Evolutionary conservation across 1,284 basidiomycete genomes (phyloP).

Genomic region (Sporisorium exsertum): DNA sequence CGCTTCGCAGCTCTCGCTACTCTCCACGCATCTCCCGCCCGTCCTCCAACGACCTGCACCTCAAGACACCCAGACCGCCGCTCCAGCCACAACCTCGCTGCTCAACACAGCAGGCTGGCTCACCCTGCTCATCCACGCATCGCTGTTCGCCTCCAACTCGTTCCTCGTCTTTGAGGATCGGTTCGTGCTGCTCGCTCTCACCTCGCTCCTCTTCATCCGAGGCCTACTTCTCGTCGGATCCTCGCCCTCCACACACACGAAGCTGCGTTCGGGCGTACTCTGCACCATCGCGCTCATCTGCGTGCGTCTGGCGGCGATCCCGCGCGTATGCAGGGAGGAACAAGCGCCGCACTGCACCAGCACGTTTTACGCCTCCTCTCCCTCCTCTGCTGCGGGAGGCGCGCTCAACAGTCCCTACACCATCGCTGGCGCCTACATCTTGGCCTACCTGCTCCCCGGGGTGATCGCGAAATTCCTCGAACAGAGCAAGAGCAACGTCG

Average conservation of each 20-base stretch:
- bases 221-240: constrained; percentile 24
- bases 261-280: constrained; percentile 81
- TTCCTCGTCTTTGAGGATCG: constrained; percentile 96
- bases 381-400: constrained; percentile 1
- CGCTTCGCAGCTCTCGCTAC: constrained; percentile 19
- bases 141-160: constrained; percentile 76
- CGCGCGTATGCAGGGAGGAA: constrained; percentile 91
- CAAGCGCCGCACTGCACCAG: constrained; percentile 84
- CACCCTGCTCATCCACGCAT: constrained; percentile 45
- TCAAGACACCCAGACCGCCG: neutral
- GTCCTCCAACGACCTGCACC: neutral
- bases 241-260: constrained; percentile 73
- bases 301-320: constrained; percentile 80
- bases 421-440: constrained; percentile 47
- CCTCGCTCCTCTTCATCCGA: constrained; percentile 67
- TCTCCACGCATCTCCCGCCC: neutral
- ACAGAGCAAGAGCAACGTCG: constrained; percentile 50
- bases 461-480: constrained; percentile 39
- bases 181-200: constrained; percentile 73
- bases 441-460: constrained; percentile 46
- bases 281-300: constrained; percentile 78
- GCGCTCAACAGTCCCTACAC: constrained; percentile 56
- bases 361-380: constrained; percentile 72
- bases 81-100: constrained; percentile 12
- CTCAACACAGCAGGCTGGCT: constrained; percentile 28